These are phyloP conservation scores for Syncephalis plumigaleata DNA, from an alignment of 371 early-diverging fungal genomes.

Conservation along the genomic window DNA sequence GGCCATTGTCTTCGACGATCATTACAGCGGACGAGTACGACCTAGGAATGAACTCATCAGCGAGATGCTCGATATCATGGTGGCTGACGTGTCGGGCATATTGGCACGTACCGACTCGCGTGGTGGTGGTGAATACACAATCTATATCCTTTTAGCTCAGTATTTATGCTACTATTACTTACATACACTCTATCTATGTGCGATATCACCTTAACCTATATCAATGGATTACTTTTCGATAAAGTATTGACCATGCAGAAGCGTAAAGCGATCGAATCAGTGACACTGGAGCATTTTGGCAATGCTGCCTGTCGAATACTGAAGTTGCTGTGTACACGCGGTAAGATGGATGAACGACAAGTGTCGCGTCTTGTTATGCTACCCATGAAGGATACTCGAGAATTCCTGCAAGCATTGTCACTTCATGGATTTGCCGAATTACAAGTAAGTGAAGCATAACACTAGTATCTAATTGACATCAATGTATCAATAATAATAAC, in stretches of 20 bases:
- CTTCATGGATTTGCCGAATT: slow-evolving; percentile 55
- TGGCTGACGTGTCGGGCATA: too few species aligned
- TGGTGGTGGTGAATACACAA: too few species aligned
- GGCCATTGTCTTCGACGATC: neutral
- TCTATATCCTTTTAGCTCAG: too few species aligned
- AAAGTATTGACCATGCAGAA: too few species aligned
- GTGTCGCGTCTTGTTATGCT: slow-evolving; percentile 45
- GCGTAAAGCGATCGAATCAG: slow-evolving; percentile 23
- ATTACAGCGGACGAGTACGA: neutral
- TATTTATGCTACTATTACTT: too few species aligned
- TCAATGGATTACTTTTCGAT: too few species aligned
- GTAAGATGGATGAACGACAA: slow-evolving; percentile 72
- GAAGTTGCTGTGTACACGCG: slow-evolving; percentile 52
- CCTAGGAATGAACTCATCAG: slow-evolving; percentile 1
- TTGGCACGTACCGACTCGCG: too few species aligned
- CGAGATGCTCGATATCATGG: too few species aligned
- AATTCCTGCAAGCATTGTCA: slow-evolving; percentile 42
- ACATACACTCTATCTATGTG: too few species aligned
- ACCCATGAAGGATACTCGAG: slow-evolving; percentile 48
- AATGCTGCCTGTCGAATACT: slow-evolving; percentile 50
- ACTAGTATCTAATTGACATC: slow-evolving; percentile 14
- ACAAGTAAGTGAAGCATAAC: slow-evolving; percentile 12
- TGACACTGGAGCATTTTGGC: slow-evolving; percentile 58
- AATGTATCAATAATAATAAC: neutral
- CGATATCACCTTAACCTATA: too few species aligned